These are phyloP conservation scores for Rhizopogon vulgaris DNA, from an alignment of 768 basidiomycete species.

Conservation along the genomic window DNA sequence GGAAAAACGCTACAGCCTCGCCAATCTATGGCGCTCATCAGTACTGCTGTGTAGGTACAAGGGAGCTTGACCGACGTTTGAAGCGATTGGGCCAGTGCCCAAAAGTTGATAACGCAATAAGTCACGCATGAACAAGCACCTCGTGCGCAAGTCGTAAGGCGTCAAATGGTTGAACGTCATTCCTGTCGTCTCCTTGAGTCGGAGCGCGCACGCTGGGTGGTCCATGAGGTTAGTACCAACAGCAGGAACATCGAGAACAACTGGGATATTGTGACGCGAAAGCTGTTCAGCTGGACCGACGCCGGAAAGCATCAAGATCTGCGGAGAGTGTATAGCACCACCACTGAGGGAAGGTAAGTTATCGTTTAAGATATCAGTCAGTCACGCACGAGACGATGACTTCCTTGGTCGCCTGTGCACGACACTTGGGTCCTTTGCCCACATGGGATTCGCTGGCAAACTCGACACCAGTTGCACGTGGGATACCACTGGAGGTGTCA, in stretches of 20 bases:
- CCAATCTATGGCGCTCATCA: slow-evolving; percentile 4
- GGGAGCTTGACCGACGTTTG: slow-evolving; percentile 32
- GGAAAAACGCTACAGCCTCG: slow-evolving; percentile 14
- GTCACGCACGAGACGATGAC: neutral
- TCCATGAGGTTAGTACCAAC: slow-evolving; percentile 69
- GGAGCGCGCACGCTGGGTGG: neutral
- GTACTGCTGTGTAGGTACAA: neutral
- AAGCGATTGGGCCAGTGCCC: slow-evolving; percentile 39
- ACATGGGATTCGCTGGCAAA: neutral
- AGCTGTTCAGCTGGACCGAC: slow-evolving; percentile 58
- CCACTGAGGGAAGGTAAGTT: slow-evolving; percentile 6
- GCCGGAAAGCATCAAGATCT: slow-evolving; percentile 35
- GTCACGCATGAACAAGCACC: neutral
- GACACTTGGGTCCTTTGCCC: slow-evolving; percentile 29
- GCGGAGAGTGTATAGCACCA: slow-evolving; percentile 48
- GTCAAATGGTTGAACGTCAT: neutral
- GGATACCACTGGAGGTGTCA: neutral
- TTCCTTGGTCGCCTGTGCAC: slow-evolving; percentile 27
- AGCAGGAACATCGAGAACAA: slow-evolving; percentile 58
- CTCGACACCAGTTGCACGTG: neutral
- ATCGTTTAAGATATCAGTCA: slow-evolving; percentile 33
- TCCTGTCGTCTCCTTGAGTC: neutral
- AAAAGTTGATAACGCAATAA: slow-evolving; percentile 2
- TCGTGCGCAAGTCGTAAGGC: neutral
- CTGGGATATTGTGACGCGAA: slow-evolving; percentile 39